These are phyloP conservation scores for Penicillium oxalicum DNA, from an alignment of 2,329 filamentous ascomycete genomes.

Conservation along the genomic window DNA sequence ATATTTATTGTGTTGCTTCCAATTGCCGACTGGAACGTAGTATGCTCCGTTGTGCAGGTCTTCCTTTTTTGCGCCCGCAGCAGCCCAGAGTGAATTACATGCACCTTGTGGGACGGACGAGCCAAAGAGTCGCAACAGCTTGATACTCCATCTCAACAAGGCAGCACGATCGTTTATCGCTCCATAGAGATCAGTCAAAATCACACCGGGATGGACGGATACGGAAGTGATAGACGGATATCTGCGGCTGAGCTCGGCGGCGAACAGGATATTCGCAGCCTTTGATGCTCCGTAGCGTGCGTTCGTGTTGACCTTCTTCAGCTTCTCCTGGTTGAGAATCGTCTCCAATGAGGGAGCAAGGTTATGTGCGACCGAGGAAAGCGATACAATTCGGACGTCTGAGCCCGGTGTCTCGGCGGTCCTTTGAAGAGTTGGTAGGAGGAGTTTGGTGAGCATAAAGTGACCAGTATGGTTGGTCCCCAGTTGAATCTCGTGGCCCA, in stretches of 20 bases:
- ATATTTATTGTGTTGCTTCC: slow-evolving; percentile 24
- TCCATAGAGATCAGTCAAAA: slow-evolving; percentile 28
- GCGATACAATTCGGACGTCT: slow-evolving; percentile 24
- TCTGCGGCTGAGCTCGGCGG: slow-evolving; percentile 36
- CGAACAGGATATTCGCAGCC: slow-evolving; percentile 42
- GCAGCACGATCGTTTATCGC: slow-evolving; percentile 11
- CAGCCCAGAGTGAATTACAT: slow-evolving; percentile 28
- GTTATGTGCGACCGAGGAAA: slow-evolving; percentile 28
- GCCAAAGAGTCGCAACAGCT: slow-evolving; percentile 12
- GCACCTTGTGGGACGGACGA: slow-evolving; percentile 20
- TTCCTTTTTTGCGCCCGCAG: slow-evolving; percentile 20
- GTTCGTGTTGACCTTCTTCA: slow-evolving; percentile 30
- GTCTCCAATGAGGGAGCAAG: slow-evolving; percentile 22
- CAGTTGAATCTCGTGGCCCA: slow-evolving; percentile 36
- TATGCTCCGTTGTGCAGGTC: slow-evolving; percentile 25
- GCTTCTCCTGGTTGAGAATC: slow-evolving; percentile 25
- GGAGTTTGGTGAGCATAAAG: slow-evolving; percentile 32
- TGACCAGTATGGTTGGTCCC: slow-evolving; percentile 38
- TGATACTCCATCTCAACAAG: slow-evolving; percentile 7
- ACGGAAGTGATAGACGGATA: slow-evolving; percentile 32
- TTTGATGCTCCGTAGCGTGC: slow-evolving; percentile 42
- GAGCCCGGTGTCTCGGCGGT: slow-evolving; percentile 21
- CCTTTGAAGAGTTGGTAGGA: slow-evolving; percentile 27
- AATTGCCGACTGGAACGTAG: slow-evolving; percentile 27
- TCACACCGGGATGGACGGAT: slow-evolving; percentile 45